Evolutionary conservation across 352 stramenopile genomes (phyloP).

Genomic region (Globisporangium ultimum): DNA sequence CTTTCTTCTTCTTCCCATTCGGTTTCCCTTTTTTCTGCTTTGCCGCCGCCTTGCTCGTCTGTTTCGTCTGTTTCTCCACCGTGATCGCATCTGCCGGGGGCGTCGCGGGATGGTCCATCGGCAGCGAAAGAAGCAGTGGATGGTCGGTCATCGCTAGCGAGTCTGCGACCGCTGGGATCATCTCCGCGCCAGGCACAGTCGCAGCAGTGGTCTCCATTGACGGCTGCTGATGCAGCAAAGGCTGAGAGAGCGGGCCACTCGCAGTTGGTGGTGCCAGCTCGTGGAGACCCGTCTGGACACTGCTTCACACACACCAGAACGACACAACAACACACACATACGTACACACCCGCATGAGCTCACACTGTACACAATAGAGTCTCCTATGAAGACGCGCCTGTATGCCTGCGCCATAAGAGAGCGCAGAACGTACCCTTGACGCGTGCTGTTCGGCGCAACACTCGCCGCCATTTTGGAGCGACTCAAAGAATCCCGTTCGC

Average conservation of each 20-base stretch:
- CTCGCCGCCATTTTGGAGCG: constrained; percentile 24
- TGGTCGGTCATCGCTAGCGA: constrained; percentile 1
- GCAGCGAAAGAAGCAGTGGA: too few relatives aligned
- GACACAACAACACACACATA: background rate
- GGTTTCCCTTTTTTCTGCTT: constrained; percentile 22
- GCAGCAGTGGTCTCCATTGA: background rate
- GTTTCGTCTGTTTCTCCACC: constrained; percentile 29
- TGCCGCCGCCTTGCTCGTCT: constrained; percentile 15
- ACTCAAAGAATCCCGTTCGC: background rate
- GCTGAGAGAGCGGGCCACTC: background rate
- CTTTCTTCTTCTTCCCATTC: constrained; percentile 10
- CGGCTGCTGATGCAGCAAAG: background rate
- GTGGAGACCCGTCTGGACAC: background rate
- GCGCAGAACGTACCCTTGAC: constrained; percentile 12
- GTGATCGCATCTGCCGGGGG: constrained; percentile 1
- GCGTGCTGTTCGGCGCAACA: constrained; percentile 19
- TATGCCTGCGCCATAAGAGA: background rate
- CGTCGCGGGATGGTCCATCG: too few relatives aligned
- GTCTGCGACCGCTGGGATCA: background rate
- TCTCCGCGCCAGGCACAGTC: background rate
- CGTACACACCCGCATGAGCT: background rate
- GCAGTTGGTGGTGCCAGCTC: background rate
- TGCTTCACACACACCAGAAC: background rate
- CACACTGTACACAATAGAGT: constrained; percentile 3
- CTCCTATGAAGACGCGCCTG: background rate